Percentiles rank a stretch among this genome's conserved stretches.
These are phyloP conservation scores for Oehlia diaphana DNA, from an alignment of 192 early-diverging fungal species.

Conservation along the genomic window DNA sequence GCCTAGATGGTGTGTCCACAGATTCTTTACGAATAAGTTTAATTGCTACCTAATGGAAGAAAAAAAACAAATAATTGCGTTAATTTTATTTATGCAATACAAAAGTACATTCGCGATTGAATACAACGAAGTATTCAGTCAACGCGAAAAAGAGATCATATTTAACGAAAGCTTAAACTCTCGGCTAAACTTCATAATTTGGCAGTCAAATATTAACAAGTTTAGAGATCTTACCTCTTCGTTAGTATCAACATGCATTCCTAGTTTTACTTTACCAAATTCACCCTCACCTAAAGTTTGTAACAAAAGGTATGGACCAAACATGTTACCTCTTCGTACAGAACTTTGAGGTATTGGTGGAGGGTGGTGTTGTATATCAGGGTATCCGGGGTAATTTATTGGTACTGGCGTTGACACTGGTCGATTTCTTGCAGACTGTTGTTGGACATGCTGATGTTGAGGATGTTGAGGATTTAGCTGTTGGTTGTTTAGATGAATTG, in stretches of 20 bases:
- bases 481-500: conserved; percentile 15
- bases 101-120: neutral
- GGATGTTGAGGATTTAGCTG: neutral
- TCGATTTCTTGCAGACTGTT: conserved; percentile 24
- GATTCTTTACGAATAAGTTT: conserved; percentile 94
- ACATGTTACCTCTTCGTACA: conserved; percentile 59
- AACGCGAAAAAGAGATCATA: too few species aligned
- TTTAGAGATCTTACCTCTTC: conserved; percentile 55
- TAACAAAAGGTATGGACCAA: conserved; percentile 90
- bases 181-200: too few species aligned
- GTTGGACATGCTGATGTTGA: conserved; percentile 18
- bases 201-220: too few species aligned
- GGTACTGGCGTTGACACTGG: conserved; percentile 25
- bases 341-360: conserved; percentile 27
- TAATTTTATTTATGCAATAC: neutral
- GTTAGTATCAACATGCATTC: conserved; percentile 74
- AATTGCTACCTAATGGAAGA: conserved; percentile 73
- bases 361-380: conserved; percentile 10
- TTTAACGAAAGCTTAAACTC: too few species aligned
- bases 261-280: conserved; percentile 97
- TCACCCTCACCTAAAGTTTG: conserved; percentile 98
- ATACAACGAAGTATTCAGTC: neutral
- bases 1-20: conserved; percentile 77
- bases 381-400: conserved; percentile 20
- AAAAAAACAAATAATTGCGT: neutral